Percentiles rank a stretch among this genome's conserved stretches.
Evolutionary conservation across 2,329 filamentous ascomycete species (phyloP).

Genomic region (Coleophoma crateriformis): DNA sequence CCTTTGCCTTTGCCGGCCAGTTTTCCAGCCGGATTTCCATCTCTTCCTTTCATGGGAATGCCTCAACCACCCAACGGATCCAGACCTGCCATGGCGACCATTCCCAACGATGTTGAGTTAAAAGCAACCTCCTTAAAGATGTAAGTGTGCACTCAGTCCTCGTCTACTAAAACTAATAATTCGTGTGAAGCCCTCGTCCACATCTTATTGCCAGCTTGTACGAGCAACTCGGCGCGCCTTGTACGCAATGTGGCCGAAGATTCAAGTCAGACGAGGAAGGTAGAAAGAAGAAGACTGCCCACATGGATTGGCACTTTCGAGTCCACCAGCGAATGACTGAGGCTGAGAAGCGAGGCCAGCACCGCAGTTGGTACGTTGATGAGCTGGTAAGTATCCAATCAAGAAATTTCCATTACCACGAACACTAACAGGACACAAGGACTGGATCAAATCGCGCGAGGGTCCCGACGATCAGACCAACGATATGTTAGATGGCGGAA

Average conservation of each 20-base stretch:
- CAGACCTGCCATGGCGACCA: conserved; percentile 18
- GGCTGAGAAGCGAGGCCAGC: conserved; percentile 77
- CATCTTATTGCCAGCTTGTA: conserved; percentile 71
- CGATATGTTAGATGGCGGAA: conserved; percentile 31
- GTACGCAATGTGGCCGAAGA: conserved; percentile 84
- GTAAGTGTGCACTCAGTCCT: conserved; percentile 38
- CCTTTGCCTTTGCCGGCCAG: conserved; percentile 34
- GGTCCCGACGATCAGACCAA: conserved; percentile 60
- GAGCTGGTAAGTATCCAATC: conserved; percentile 57
- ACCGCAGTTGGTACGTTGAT: conserved; percentile 92
- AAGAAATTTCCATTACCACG: no score
- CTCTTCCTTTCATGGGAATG: conserved; percentile 22
- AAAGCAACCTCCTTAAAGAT: conserved; percentile 67
- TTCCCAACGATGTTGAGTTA: conserved; percentile 48
- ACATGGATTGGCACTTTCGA: conserved; percentile 98
- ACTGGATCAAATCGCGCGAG: conserved; percentile 87
- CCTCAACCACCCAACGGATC: conserved; percentile 10
- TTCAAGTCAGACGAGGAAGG: conserved; percentile 76
- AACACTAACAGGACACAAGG: conserved; percentile 40
- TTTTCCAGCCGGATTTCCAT: conserved; percentile 31
- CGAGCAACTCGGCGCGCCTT: conserved; percentile 78
- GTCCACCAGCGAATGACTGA: conserved; percentile 87
- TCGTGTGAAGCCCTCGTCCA: conserved; percentile 56
- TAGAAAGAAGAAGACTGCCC: conserved; percentile 77
- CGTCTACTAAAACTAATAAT: no score